Evolutionary conservation across 2,329 filamentous ascomycete genomes (phyloP), one percentile per base, ranked within the genome.

Genomic region (Claviceps africana): DNA sequence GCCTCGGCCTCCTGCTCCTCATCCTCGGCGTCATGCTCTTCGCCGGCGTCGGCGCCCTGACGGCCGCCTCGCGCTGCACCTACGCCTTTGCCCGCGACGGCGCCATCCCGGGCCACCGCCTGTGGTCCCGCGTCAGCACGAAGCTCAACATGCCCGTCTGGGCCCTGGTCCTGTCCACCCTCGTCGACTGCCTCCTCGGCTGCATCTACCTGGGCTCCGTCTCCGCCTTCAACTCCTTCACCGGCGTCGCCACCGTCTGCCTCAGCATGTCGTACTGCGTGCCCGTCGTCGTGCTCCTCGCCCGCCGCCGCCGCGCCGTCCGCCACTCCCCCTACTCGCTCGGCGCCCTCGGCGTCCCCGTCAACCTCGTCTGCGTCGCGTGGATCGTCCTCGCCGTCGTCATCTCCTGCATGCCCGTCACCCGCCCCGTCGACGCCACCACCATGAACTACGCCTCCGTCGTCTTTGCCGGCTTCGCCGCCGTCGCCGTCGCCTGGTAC

Each of bases 211-310:
- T 90, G 57, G 86, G 86, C 10, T 86, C 82, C 1, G 77, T 79
- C 0, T 83, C 85, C 0, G 86, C 86, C 0, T 90, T 90, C 70
- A 85, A 84, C 71, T 83, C 81, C 10, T 89, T 90, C 66, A 89
- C 85, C 0, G 85, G 85, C 30, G 85, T 88, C 1, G 86, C 85
- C 1, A 89, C 85, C 4, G 88, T 90, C 62, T 88, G 85, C 57
- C 76, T 90, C 0, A 84, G 81, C 0, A 81, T 82, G 4, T 87
- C 83, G 0, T 90, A 90, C 64, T 85, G 82, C 15, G 74, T 88
- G 17, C 86, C 86, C 0, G 87, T 90, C 51, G 67, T 88, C 11
- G 82, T 90, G 53, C 84, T 76, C 11, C 68, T 90, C 3, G 59
- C 88, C 1, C 78, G 83, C 17, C 75, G 81, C 10, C 77, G 86